Percentiles rank a stretch among this genome's conserved stretches.
phyloP scores from a whole-genome alignment of 1,139 yeast genomes.

The Saccharomycopsis crataegensis region DNA sequence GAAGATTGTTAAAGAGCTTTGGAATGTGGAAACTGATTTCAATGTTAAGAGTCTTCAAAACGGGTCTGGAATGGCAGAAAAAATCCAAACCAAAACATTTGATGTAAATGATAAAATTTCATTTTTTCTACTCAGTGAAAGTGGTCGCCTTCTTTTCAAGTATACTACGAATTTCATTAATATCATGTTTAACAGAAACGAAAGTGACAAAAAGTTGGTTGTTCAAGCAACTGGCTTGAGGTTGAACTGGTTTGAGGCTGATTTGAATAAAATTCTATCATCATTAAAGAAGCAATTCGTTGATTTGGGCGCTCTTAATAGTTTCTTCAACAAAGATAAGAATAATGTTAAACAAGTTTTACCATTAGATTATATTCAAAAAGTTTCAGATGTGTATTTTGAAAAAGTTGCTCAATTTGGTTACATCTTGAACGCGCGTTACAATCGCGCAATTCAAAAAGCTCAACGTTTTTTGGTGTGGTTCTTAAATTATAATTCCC shows the following conservation, averaged over 20 bases:
- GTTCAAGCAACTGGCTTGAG: conserved; percentile 9
- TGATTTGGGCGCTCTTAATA: conserved; percentile 6
- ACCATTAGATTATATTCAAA: conserved; percentile 27
- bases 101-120: conserved; percentile 5
- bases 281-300: conserved; percentile 1
- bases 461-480: conserved; percentile 37
- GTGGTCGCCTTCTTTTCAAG: conserved; percentile 8
- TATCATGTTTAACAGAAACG: not conserved
- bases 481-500: conserved; percentile 34
- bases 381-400: conserved; percentile 34
- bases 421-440: conserved; percentile 32
- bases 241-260: conserved; percentile 18
- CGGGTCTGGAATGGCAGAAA: not conserved
- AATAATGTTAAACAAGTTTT: not conserved
- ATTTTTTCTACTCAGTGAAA: conserved; percentile 11
- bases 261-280: conserved; percentile 4
- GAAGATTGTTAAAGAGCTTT: conserved; percentile 9
- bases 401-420: conserved; percentile 24
- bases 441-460: conserved; percentile 28
- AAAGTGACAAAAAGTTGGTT: not conserved
- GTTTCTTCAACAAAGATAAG: not conserved
- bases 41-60: not conserved
- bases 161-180: conserved; percentile 9
- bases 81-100: conserved; percentile 4
- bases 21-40: conserved; percentile 6